phyloP scores from a whole-genome alignment of 2,329 filamentous ascomycete genomes.

The Colletotrichum simmondsii region DNA sequence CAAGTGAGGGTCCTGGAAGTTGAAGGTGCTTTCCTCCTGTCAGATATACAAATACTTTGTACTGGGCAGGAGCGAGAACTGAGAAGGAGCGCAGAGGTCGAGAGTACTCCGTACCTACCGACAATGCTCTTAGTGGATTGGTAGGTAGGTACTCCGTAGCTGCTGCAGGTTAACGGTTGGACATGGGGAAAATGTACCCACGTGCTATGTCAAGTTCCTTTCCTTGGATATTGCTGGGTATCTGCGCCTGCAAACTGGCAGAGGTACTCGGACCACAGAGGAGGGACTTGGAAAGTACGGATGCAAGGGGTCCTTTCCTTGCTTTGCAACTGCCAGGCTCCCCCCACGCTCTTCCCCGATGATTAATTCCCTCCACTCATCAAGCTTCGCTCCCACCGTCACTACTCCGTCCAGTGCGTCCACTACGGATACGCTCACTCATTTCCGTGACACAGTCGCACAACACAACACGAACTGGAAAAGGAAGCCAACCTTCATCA shows the following conservation, averaged over 20 bases:
- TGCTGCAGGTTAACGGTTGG: background rate
- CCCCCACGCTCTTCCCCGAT: conserved; percentile 28
- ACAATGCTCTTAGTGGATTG: background rate
- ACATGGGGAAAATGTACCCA: background rate
- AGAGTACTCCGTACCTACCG: background rate
- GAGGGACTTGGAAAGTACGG: background rate
- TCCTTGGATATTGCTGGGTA: background rate
- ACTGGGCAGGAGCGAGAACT: background rate
- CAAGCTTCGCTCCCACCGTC: conserved; percentile 22
- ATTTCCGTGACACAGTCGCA: conserved; percentile 22
- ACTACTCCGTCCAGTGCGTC: too few species aligned
- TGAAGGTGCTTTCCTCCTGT: background rate
- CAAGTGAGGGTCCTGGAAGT: background rate
- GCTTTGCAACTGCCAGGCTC: conserved; percentile 17
- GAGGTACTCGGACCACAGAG: background rate
- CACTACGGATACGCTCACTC: background rate
- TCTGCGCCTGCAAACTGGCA: background rate
- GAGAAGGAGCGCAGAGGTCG: background rate
- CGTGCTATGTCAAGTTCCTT: background rate
- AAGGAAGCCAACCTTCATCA: too few species aligned
- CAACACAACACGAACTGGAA: background rate
- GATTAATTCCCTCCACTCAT: conserved; percentile 20
- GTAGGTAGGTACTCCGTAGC: background rate
- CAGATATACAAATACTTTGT: too few species aligned
- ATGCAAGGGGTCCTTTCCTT: conserved; percentile 6